Percentiles rank a stretch among this genome's conserved stretches.
phyloP scores from a whole-genome alignment of 2,329 filamentous ascomycete species.

The Colletotrichum somersetense region DNA sequence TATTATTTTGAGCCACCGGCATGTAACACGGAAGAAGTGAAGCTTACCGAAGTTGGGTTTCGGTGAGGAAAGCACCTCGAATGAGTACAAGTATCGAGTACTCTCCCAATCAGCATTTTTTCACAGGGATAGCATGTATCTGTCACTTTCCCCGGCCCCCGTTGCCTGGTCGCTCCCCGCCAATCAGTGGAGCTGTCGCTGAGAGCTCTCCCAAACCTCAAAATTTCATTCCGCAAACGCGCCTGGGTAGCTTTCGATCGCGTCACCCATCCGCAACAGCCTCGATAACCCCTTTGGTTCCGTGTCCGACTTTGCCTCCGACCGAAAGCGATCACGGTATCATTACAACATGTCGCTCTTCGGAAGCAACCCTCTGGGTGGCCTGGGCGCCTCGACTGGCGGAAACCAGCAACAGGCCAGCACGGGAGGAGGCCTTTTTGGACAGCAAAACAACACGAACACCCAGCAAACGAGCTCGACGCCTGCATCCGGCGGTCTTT shows the following conservation, averaged over 20 bases:
- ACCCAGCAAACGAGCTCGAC: slow-evolving; percentile 43
- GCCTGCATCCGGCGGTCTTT: slow-evolving; percentile 46
- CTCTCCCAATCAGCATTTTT: rapidly evolving
- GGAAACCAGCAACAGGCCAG: slow-evolving; percentile 32
- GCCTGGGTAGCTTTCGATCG: slow-evolving; percentile 25
- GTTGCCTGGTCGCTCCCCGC: slow-evolving; percentile 41
- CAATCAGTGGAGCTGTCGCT: slow-evolving; percentile 42
- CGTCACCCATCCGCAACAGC: slow-evolving; percentile 6
- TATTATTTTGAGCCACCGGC: not conserved
- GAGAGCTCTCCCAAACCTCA: slow-evolving; percentile 40
- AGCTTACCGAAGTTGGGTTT: slow-evolving; percentile 3
- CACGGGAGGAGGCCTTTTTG: slow-evolving; percentile 43
- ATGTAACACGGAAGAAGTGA: not conserved
- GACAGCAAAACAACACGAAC: slow-evolving; percentile 37
- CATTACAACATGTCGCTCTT: slow-evolving; percentile 42
- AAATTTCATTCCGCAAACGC: slow-evolving; percentile 39
- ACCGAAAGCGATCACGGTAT: slow-evolving; percentile 14
- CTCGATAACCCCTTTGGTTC: slow-evolving; percentile 9
- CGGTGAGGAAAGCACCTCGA: slow-evolving; percentile 12
- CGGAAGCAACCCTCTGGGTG: slow-evolving; percentile 43
- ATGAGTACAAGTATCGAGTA: not conserved
- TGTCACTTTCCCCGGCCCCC: not conserved
- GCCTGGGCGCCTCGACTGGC: slow-evolving; percentile 37
- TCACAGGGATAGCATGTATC: not conserved
- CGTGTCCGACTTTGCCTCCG: slow-evolving; percentile 22